phyloP scores from a whole-genome alignment of 331 rosid species.

The Malus hybrid region DNA sequence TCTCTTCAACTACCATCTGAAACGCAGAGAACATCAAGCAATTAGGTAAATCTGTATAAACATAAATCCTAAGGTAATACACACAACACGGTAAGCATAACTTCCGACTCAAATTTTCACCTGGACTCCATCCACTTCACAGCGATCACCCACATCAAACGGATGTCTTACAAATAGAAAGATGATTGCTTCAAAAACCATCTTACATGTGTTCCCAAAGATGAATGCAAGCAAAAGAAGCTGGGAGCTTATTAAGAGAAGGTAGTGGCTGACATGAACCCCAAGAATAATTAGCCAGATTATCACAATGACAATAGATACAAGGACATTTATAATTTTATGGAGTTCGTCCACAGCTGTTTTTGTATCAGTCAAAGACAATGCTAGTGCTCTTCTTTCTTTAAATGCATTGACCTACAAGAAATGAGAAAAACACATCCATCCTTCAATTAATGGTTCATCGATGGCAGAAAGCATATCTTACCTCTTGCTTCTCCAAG shows the following conservation, averaged over 20 bases:
- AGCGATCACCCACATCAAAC: constrained; percentile 38
- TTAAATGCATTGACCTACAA: constrained; percentile 26
- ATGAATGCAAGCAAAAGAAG: constrained; percentile 30
- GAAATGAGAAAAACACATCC: background rate
- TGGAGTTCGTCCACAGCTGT: constrained; percentile 39
- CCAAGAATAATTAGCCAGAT: constrained; percentile 31
- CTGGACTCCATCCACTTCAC: constrained; percentile 37
- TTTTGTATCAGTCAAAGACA: constrained; percentile 29
- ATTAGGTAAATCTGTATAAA: background rate
- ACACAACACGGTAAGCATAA: background rate
- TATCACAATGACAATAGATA: constrained; percentile 10
- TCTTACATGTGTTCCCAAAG: constrained; percentile 37
- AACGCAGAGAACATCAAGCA: background rate
- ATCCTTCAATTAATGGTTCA: background rate
- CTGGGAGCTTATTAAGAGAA: constrained; percentile 31
- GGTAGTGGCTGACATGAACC: constrained; percentile 19
- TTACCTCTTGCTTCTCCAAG: background rate
- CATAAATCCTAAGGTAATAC: background rate
- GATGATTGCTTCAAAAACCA: constrained; percentile 34
- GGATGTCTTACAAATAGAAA: constrained; percentile 43
- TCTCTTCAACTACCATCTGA: constrained; percentile 47
- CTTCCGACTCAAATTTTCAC: background rate
- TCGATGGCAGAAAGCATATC: background rate
- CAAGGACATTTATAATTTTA: constrained; percentile 20
- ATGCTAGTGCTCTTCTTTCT: constrained; percentile 33